Conservation (phyloP, 805 yeast genomes). For the Metschnikowia lachancei region DNA sequence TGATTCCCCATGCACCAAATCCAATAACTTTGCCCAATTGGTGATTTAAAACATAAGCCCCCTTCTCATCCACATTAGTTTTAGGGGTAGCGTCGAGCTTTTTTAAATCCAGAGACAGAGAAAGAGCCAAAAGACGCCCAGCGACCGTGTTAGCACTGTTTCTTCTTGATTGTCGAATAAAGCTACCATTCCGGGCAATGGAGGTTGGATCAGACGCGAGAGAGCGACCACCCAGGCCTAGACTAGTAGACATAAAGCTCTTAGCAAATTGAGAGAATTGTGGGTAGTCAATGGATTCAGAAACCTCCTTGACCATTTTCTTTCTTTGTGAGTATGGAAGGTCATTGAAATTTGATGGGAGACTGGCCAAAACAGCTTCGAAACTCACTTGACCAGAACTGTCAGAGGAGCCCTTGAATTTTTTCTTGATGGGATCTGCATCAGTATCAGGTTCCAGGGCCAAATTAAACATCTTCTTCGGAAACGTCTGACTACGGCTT, state of each 20-base stretch:
- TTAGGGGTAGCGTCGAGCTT: slow-evolving; percentile 29
- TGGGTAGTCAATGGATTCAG: slow-evolving; percentile 42
- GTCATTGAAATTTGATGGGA: slow-evolving; percentile 44
- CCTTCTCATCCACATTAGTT: slow-evolving; percentile 57
- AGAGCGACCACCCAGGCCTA: slow-evolving; percentile 23
- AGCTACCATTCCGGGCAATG: slow-evolving; percentile 25
- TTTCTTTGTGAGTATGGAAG: slow-evolving; percentile 63
- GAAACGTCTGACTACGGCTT: slow-evolving; percentile 15
- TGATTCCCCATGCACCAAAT: slow-evolving; percentile 86
- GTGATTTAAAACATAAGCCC: slow-evolving; percentile 62
- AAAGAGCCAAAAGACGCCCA: slow-evolving; percentile 37
- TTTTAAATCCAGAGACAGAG: slow-evolving; percentile 36
- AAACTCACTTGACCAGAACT: slow-evolving; percentile 35
- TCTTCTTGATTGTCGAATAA: slow-evolving; percentile 30
- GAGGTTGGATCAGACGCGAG: slow-evolving; percentile 18
- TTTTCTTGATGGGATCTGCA: slow-evolving; percentile 22
- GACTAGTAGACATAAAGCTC: slow-evolving; percentile 28
- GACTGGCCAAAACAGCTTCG: slow-evolving; percentile 37
- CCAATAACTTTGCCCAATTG: slow-evolving; percentile 75
- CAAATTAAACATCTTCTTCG: slow-evolving; percentile 9
- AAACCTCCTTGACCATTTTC: slow-evolving; percentile 38
- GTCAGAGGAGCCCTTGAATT: slow-evolving; percentile 23
- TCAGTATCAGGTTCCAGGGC: slow-evolving; percentile 6
- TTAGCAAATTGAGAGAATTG: slow-evolving; percentile 43
- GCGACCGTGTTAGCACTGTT: slow-evolving; percentile 40